A percentile compares a stretch with the other conserved stretches of the same genome.
Conservation (phyloP, 345 rosid species). For the Moringa oleifera region DNA sequence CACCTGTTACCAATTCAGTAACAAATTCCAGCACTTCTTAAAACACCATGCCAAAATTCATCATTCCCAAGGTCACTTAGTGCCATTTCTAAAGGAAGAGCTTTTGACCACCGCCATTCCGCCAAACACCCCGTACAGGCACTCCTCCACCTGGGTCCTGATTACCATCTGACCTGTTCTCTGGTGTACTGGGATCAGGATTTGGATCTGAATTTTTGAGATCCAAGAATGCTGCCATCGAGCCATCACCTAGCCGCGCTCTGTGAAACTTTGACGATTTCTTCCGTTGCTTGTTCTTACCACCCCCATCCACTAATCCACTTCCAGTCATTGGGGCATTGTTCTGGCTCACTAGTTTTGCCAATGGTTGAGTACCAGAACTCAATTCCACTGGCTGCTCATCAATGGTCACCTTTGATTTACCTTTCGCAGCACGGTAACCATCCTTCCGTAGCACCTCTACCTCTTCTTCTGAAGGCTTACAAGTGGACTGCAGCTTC, state of each 20-base stretch:
- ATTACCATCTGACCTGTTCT: conserved; percentile 21
- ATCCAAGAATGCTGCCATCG: conserved; percentile 59
- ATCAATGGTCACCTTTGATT: conserved; percentile 30
- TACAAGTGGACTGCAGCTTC: conserved; percentile 49
- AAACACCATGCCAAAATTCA: background rate
- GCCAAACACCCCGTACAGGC: conserved; percentile 72
- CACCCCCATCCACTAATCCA: conserved; percentile 33
- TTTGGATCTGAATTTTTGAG: conserved; percentile 30
- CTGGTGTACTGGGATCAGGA: conserved; percentile 37
- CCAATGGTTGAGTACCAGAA: conserved; percentile 11
- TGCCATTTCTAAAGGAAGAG: conserved; percentile 36
- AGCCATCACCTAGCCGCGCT: conserved; percentile 70
- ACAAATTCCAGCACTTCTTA: background rate
- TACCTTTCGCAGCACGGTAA: conserved; percentile 52
- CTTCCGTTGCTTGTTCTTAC: conserved; percentile 55
- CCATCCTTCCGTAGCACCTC: conserved; percentile 55
- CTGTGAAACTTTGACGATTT: conserved; percentile 77
- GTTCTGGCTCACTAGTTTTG: conserved; percentile 17
- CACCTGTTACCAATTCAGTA: background rate
- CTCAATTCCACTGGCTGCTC: conserved; percentile 26
- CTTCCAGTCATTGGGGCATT: conserved; percentile 16
- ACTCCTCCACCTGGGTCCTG: conserved; percentile 28
- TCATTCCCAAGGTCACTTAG: background rate
- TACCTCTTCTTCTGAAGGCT: conserved; percentile 39
- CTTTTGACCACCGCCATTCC: conserved; percentile 56